Base-by-base conservation (phyloP, 2,329 filamentous ascomycete genomes). In the Cryphonectria radicalis region DNA sequence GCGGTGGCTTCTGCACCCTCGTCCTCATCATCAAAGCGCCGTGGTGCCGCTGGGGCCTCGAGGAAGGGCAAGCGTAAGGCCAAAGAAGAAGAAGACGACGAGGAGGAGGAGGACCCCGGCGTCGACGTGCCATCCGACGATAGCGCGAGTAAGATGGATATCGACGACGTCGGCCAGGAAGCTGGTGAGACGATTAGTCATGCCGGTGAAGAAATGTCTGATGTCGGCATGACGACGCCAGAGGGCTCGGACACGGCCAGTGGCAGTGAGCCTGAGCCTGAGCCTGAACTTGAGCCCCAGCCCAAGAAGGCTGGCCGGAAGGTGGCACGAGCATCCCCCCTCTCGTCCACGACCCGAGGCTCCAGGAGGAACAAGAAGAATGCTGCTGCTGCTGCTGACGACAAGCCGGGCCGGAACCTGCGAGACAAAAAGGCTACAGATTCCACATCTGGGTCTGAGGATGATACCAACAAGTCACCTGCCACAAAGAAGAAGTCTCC, bases 61-160 rank as follows among this genome's bases (percentile, higher is more conserved):
- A 60, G 65, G n/a, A 67, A 62, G 55, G 67, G 67, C 62, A 73
- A 73, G 66, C 72, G 72, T 3, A 73, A 73, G 65, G 70, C 70
- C 10, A 64, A 42, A 63, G 70, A 70, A 11, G 67, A 42, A 59
- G 70, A 70, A 32, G 32, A 32, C 35, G 62, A 46, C 17, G 28
- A 28, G 11, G 42, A n/a, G 7, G 11, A 32, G 35, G 57, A 60
- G 19, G 32, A 37, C 53, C 43, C 42, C 37, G 69, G 35, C 19
- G 46, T 64, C 14, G 72, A 68, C 28, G 4, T 32, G 10, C 60
- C 64, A 6, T 28, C 50, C 42, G 63, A 66, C 10, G 46, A 59
- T n/a, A 28, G 11, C 17, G 57, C 64, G 32, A 70, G 69, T 57
- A 35, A 50, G 40, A 73, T 70, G 72, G 67, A 72, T 53, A 22